Evolutionary conservation across 2,329 filamentous ascomycete genomes (phyloP).

Genomic region (Sclerotinia glacialis): DNA sequence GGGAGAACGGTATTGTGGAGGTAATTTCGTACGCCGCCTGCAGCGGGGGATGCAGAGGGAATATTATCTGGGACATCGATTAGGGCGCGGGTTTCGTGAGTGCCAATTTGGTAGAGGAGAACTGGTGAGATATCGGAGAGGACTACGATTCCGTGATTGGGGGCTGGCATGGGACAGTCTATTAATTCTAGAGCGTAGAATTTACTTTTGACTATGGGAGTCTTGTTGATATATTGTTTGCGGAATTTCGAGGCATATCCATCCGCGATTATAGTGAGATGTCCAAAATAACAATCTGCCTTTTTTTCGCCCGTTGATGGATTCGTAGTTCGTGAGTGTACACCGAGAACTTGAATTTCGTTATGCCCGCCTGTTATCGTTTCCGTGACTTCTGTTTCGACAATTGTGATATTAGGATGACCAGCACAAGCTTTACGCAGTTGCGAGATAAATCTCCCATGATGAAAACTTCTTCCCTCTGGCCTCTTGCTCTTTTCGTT

Average conservation of each 20-base stretch:
- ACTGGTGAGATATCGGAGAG: constrained; percentile 76
- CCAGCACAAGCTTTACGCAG: constrained; percentile 70
- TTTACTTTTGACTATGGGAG: constrained; percentile 73
- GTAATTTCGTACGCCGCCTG: constrained; percentile 82
- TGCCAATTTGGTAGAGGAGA: constrained; percentile 94
- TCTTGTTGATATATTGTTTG: constrained; percentile 66
- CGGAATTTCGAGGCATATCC: constrained; percentile 92
- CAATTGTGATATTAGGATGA: constrained; percentile 80
- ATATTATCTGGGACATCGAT: constrained; percentile 81
- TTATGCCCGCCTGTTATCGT: constrained; percentile 64
- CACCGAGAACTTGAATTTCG: constrained; percentile 74
- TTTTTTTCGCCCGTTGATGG: constrained; percentile 54
- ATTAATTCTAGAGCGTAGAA: constrained; percentile 94
- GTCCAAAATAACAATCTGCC: constrained; percentile 79
- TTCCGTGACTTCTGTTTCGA: constrained; percentile 82
- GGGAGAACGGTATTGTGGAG: constrained; percentile 78
- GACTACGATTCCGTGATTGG: constrained; percentile 81
- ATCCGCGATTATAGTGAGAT: constrained; percentile 85
- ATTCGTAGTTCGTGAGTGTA: constrained; percentile 67
- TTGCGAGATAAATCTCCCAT: constrained; percentile 86
- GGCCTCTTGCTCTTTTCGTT: constrained; percentile 48
- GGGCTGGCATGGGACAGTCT: constrained; percentile 74
- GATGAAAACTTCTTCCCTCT: constrained; percentile 83
- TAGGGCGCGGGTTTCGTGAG: constrained; percentile 85
- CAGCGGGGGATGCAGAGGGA: constrained; percentile 67